Evolutionary conservation across 371 early-diverging fungal genomes (phyloP), one percentile per base, ranked within the genome.

Genomic region (Mortierella sp.): DNA sequence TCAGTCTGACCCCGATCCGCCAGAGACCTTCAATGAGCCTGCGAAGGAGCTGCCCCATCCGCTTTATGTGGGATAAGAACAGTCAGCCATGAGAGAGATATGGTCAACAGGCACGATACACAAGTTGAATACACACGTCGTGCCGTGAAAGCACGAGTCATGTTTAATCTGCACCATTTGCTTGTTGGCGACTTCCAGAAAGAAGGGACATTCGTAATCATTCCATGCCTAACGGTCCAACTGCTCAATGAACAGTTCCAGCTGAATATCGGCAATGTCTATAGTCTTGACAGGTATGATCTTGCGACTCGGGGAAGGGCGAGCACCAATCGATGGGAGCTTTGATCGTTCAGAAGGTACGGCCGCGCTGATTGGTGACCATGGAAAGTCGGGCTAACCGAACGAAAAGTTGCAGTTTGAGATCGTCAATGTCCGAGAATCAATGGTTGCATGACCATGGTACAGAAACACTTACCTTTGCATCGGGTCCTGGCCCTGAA

Each of bases 231-330:
- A 52, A 13, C 39, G 44, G 28, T 24, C 40, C 2, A 63, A 29
- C 31, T 57, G 45, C 25, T 71, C 71, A 13, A 71, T 51, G 31
- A 48, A 63, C 12, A 71, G 52, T 22, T 71, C 71, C 48, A 71
- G 29, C 68, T 74, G 76, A 10, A 74, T 40, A 43, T 51, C 60
- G 2, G 68, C 68, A 24, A 74, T 29, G 25, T 57, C 57, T 28
- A 74, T 57, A 10, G 68, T 74, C 29, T 74, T 74, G 25, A 74
- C 64, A 40, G 76, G 76, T 22, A 74, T 67, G 54, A 74, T 74
- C 25, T 51, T 67, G 10, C 61, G 60, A 4, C 39, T 28, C 13
- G 47, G 57, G 21, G 56, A 31, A 1, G 68, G 40, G 2, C 17
- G 27, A 14, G 27, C 27, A 2, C 28, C 31, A 0, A 49, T 48